Evolutionary conservation across 1,284 basidiomycete genomes (phyloP).

Genomic region (Afroboletus lepidellus): DNA sequence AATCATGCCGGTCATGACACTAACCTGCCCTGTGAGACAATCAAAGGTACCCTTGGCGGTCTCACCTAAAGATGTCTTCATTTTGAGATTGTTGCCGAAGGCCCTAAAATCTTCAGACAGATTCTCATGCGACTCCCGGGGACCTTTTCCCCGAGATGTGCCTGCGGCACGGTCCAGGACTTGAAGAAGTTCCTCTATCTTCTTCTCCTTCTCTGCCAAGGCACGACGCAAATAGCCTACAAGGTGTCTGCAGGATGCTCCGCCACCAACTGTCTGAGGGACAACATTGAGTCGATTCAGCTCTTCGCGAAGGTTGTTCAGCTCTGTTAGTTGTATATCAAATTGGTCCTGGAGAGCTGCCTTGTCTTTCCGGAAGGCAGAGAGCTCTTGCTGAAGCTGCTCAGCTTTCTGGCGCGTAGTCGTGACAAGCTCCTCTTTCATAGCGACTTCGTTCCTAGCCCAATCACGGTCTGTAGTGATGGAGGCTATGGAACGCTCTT

Average conservation of each 20-base stretch:
- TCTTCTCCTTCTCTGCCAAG: slow-evolving; percentile 7
- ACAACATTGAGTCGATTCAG: background rate
- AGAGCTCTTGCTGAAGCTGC: slow-evolving; percentile 5
- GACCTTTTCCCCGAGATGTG: background rate
- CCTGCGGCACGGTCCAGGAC: no score
- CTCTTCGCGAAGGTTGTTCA: slow-evolving; percentile 1
- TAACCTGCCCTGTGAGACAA: background rate
- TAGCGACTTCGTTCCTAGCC: background rate
- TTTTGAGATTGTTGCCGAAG: slow-evolving; percentile 1
- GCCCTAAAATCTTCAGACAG: background rate
- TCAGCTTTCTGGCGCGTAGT: background rate
- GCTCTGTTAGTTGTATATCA: background rate
- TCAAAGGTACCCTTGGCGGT: background rate
- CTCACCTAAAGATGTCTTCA: slow-evolving; percentile 1
- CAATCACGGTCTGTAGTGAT: background rate
- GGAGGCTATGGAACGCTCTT: slow-evolving; percentile 4
- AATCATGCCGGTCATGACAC: no score
- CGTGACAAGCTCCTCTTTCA: background rate
- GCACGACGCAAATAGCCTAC: background rate
- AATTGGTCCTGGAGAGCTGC: background rate
- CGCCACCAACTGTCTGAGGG: background rate
- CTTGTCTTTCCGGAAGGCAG: background rate
- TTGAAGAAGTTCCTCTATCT: background rate
- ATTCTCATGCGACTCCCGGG: slow-evolving; percentile 4
- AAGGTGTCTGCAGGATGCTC: background rate